Evolutionary conservation across 345 rosid species (phyloP), one percentile per base, ranked within the genome.

Genomic region (Theobroma cacao): DNA sequence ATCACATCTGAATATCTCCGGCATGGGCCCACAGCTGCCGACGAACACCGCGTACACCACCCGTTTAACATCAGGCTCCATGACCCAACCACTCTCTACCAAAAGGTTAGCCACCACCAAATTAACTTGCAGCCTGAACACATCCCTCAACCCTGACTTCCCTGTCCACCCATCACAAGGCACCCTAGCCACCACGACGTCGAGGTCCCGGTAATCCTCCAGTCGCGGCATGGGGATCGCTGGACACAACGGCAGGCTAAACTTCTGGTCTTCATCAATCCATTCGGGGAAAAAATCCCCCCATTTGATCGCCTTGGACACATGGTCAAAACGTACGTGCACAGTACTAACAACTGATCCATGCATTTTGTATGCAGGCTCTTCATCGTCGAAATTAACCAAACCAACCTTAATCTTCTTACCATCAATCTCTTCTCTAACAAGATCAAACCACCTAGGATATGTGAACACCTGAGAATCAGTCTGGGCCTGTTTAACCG

Each of bases 11-110:
- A 95, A 93, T 1, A 95, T 85, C 84, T 91, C 99, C 67, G 79
- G 77, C 99, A 95, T 92, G 5, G 99, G 96, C 38, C 91, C 95
- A 74, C 97, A 93, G 1, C 92, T 91, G 4, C 98, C 95, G 3
- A 83, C 48, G 41, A 95, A 88, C 69, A 93, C 92, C 26, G 79
- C 87, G 13, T 89, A 82, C 55, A 86, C 88, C 74, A 78, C 60
- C 77, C 81, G 82, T 76, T 82, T 83, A 66, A 36, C 38, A 3
- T 9, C 78, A 0, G 45, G 73, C 1, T n/a, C n/a, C n/a, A 30
- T 80, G 36, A 55, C 38, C 77, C 50, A 41, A 5, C 92, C 90
- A 53, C 87, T 88, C 28, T 71, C 66, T 62, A 87, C 92, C n/a
- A 82, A 91, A n/a, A 93, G 82, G 74, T 87, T 91, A 2, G 98